A percentile compares a stretch with the other conserved stretches of the same genome.
Conservation (phyloP, 192 early-diverging fungal genomes). For the Diversispora epigaea region DNA sequence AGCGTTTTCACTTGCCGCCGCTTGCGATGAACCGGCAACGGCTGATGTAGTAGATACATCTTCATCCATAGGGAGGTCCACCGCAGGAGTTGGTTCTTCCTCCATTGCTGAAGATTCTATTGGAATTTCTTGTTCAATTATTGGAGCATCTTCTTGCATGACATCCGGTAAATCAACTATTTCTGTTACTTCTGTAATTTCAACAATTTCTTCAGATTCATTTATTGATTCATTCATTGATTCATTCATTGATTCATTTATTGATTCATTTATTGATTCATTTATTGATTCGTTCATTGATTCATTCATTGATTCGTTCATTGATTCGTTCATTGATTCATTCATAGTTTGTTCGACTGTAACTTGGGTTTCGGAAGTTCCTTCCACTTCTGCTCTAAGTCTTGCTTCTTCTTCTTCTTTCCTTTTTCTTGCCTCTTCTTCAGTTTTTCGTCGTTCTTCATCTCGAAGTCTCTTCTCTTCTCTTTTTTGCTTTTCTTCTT, state of each 20-base stretch:
- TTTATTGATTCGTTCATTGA: slow-evolving; percentile 5
- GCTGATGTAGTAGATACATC: neutral
- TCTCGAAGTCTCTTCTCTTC: slow-evolving; percentile 48
- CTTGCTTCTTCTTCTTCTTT: slow-evolving; percentile 44
- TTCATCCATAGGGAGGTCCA: neutral
- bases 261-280: slow-evolving; percentile 13
- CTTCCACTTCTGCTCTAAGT: slow-evolving; percentile 35
- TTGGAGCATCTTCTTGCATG: slow-evolving; percentile 34
- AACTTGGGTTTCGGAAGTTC: slow-evolving; percentile 23
- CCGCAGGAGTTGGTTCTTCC: slow-evolving; percentile 4
- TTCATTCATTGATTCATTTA: neutral
- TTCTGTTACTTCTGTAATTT: slow-evolving; percentile 40
- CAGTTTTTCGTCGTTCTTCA: slow-evolving; percentile 46
- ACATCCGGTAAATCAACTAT: slow-evolving; percentile 33
- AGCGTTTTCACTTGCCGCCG: slow-evolving; percentile 21
- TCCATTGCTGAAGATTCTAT: slow-evolving; percentile 26
- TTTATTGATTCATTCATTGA: too few species aligned
- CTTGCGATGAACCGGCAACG: slow-evolving; percentile 33
- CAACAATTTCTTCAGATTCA: slow-evolving; percentile 37
- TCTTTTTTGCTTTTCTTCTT: slow-evolving; percentile 46
- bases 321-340: neutral
- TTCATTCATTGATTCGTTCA: neutral
- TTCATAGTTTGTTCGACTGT: neutral
- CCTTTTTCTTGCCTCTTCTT: slow-evolving; percentile 36
- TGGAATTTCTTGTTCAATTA: slow-evolving; percentile 36